phyloP scores from a whole-genome alignment of 2,329 filamentous ascomycete species.

The Malbranchea cinnamomea region DNA sequence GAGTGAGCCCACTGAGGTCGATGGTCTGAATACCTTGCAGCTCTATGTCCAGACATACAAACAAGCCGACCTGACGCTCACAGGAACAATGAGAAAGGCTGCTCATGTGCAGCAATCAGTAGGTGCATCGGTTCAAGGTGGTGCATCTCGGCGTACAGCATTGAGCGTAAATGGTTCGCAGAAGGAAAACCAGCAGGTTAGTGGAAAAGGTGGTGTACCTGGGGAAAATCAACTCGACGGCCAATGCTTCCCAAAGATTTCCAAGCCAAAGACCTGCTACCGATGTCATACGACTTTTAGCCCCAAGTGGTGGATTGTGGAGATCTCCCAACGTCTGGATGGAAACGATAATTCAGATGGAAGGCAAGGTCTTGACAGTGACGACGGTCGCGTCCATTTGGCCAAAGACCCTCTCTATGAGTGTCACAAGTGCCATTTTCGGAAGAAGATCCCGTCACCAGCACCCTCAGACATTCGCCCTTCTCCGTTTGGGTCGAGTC shows the following conservation, averaged over 20 bases:
- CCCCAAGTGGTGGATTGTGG: constrained; percentile 47
- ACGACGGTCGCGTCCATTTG: constrained; percentile 10
- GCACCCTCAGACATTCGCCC: constrained; percentile 15
- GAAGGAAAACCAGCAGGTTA: constrained; percentile 10
- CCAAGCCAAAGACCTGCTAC: constrained; percentile 21
- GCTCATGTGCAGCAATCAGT: constrained; percentile 43
- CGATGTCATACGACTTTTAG: constrained; percentile 27
- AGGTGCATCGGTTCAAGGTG: constrained; percentile 23
- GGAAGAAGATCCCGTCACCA: constrained; percentile 23
- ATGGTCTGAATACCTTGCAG: constrained; percentile 67
- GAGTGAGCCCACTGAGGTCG: constrained; percentile 56
- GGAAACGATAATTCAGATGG: constrained; percentile 21
- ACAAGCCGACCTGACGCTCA: constrained; percentile 79
- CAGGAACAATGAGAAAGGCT: constrained; percentile 84
- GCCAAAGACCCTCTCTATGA: constrained; percentile 35
- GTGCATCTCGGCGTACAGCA: constrained; percentile 35
- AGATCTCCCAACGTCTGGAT: constrained; percentile 31
- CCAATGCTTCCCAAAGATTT: too few species aligned
- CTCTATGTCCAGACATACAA: constrained; percentile 83
- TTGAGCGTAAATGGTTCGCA: constrained; percentile 33
- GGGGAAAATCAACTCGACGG: too few species aligned
- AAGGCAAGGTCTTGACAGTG: constrained; percentile 10
- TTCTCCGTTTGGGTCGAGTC: constrained; percentile 20
- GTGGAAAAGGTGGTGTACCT: too few species aligned
- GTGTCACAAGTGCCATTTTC: constrained; percentile 57